phyloP scores from a whole-genome alignment of 2,329 filamentous ascomycete genomes.

The Trichoderma aggressivum region DNA sequence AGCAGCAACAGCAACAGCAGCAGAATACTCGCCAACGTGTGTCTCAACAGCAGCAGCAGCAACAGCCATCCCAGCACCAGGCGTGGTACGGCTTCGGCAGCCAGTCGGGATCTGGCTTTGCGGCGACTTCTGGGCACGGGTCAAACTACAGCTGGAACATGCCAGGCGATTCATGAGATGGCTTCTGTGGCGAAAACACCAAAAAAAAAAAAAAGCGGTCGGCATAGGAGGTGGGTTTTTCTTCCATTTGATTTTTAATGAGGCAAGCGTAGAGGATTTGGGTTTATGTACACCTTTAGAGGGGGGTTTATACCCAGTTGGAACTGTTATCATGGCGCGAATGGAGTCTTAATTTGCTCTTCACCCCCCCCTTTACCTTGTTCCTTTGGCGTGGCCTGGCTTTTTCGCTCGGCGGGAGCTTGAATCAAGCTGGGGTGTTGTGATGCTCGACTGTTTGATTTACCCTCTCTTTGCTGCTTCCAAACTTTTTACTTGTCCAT shows the following conservation, averaged over 20 bases:
- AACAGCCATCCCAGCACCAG: conserved; percentile 20
- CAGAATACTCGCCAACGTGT: conserved; percentile 10
- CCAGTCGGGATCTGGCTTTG: conserved; percentile 22
- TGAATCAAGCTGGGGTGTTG: neutral
- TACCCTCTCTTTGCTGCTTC: neutral
- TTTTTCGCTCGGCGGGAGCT: neutral
- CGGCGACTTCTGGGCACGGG: conserved; percentile 22
- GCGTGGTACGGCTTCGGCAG: conserved; percentile 30
- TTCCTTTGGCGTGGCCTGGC: neutral
- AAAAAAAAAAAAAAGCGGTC: neutral
- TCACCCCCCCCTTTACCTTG: neutral
- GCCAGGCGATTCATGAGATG: conserved; percentile 18
- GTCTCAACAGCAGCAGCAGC: conserved; percentile 20
- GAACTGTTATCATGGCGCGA: neutral
- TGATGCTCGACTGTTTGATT: neutral
- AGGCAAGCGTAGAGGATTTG: neutral
- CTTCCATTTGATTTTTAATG: conserved; percentile 7
- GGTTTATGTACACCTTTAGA: neutral
- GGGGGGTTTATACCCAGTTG: neutral
- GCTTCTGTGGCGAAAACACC: neutral
- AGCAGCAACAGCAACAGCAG: conserved; percentile 18
- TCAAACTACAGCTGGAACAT: conserved; percentile 28
- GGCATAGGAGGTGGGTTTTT: neutral
- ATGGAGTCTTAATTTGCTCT: neutral
- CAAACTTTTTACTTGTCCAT: neutral